Conservation (phyloP, 495 filamentous ascomycete genomes). For the Penicillium roqueforti region DNA sequence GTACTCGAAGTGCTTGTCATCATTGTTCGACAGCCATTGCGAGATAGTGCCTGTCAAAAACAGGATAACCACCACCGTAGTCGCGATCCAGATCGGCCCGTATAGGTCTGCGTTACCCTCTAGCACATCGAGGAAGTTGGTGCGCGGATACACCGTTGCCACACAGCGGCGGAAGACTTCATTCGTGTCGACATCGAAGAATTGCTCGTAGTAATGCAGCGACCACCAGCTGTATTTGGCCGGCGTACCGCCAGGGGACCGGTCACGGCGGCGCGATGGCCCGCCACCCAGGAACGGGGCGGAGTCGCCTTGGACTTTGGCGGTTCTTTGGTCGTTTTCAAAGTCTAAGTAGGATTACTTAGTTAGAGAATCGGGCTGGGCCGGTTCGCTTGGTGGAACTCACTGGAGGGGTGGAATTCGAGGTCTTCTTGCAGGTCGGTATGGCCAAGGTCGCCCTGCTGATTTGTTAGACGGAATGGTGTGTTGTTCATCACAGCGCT, state of each 20-base stretch:
- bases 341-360: constrained; percentile 41
- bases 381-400: constrained; percentile 11
- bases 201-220: constrained; percentile 90
- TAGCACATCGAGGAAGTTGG: constrained; percentile 92
- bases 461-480: constrained; percentile 14
- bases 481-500: neutral
- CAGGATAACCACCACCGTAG: constrained; percentile 90
- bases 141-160: constrained; percentile 78
- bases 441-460: constrained; percentile 91
- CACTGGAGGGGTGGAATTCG: constrained; percentile 94
- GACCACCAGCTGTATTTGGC: constrained; percentile 89
- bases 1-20: constrained; percentile 67
- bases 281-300: constrained; percentile 60
- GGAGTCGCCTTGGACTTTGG: constrained; percentile 54
- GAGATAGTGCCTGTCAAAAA: constrained; percentile 94
- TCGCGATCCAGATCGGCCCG: constrained; percentile 96
- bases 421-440: constrained; percentile 98
- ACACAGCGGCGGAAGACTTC: constrained; percentile 79
- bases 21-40: constrained; percentile 67
- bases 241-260: constrained; percentile 44
- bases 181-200: constrained; percentile 94
- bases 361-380: neutral
- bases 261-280: constrained; percentile 38
- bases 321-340: constrained; percentile 49
- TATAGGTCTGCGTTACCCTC: constrained; percentile 98